These are phyloP conservation scores for Epichloe sylvatica DNA, from an alignment of 2,329 filamentous ascomycete genomes.

Conservation along the genomic window DNA sequence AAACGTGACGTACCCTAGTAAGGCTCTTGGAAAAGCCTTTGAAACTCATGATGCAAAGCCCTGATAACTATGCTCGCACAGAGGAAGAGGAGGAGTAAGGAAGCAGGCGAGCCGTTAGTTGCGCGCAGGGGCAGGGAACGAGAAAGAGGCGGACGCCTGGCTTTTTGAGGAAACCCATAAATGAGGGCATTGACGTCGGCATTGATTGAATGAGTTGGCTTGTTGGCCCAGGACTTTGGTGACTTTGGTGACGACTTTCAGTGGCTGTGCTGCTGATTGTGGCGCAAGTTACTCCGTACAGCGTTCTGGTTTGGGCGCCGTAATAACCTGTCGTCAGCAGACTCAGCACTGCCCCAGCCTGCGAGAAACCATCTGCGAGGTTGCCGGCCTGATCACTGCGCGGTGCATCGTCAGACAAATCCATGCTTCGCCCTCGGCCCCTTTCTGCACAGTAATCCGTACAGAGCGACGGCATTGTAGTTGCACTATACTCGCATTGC, in stretches of 20 bases:
- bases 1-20: constrained; percentile 49
- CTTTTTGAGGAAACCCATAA: constrained; percentile 1
- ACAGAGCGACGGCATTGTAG: neutral
- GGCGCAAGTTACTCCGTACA: constrained; percentile 2
- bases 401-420: no score
- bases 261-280: constrained; percentile 9
- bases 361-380: neutral
- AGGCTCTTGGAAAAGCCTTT: constrained; percentile 90
- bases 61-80: neutral
- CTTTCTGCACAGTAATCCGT: no score
- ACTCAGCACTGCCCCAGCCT: neutral
- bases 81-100: neutral
- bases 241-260: constrained; percentile 2
- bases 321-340: neutral
- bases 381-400: no score
- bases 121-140: constrained; percentile 1
- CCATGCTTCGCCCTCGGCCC: no score
- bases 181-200: constrained; percentile 4
- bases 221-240: neutral
- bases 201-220: neutral
- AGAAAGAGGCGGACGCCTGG: neutral
- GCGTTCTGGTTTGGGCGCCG: no score
- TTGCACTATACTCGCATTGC: neutral
- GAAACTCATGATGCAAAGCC: constrained; percentile 62
- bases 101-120: neutral